A percentile compares a stretch with the other conserved stretches of the same genome.
Evolutionary conservation across 2,329 filamentous ascomycete species (phyloP).

Genomic region (Mycocentrospora acerina): DNA sequence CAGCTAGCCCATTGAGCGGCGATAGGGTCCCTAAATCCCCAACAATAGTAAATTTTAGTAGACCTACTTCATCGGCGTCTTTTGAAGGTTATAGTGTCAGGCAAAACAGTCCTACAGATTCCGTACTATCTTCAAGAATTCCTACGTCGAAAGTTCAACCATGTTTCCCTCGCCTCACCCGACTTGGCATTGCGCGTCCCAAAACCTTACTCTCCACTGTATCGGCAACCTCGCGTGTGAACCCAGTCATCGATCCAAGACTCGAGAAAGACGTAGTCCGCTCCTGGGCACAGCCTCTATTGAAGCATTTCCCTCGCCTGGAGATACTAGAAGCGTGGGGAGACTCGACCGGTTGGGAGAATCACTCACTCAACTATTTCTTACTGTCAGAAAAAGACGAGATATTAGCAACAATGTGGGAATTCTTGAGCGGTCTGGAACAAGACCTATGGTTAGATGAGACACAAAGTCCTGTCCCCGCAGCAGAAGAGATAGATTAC

Average conservation of each 20-base stretch:
- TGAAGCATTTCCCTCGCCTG: conserved; percentile 29
- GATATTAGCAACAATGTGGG: conserved; percentile 33
- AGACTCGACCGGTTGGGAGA: conserved; percentile 32
- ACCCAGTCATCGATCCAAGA: conserved; percentile 15
- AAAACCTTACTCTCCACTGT: conserved; percentile 24
- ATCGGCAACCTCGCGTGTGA: conserved; percentile 12
- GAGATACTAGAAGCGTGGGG: conserved; percentile 39
- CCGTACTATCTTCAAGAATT: neutral
- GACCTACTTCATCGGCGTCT: neutral
- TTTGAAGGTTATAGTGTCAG: neutral
- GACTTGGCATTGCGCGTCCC: conserved; percentile 33
- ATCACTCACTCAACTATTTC: conserved; percentile 34
- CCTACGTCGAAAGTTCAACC: conserved; percentile 4
- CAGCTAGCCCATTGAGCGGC: conserved; percentile 6
- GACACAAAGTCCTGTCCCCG: conserved; percentile 11
- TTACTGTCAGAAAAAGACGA: conserved; percentile 26
- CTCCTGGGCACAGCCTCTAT: conserved; percentile 28
- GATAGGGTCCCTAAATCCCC: conserved; percentile 3
- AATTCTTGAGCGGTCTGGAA: conserved; percentile 37
- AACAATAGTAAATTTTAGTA: conserved; percentile 7
- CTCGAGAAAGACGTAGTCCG: conserved; percentile 31
- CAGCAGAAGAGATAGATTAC: conserved; percentile 1
- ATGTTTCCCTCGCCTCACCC: conserved; percentile 26
- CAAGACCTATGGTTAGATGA: conserved; percentile 38
- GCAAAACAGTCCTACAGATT: neutral